Evolutionary conservation across 108 stramenopile species (phyloP).

Genomic region (Skeletonema potamos): DNA sequence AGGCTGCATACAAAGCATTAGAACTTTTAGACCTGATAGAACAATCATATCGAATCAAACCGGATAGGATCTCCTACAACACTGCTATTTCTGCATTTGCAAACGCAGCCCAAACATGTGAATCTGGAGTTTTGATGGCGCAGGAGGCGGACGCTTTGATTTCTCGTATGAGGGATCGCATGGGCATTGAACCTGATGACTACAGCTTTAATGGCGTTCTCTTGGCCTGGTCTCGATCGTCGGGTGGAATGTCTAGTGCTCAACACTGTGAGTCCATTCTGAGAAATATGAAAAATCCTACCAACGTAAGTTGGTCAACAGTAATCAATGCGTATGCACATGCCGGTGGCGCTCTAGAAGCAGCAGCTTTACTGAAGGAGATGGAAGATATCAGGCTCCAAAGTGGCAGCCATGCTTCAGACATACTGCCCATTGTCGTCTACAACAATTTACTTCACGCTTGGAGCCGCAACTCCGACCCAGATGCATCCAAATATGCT

Average conservation of each 20-base stretch:
- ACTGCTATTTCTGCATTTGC: constrained; percentile 42
- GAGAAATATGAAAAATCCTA: constrained; percentile 26
- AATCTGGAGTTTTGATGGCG: constrained; percentile 16
- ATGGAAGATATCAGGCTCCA: constrained; percentile 14
- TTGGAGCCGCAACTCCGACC: constrained; percentile 27
- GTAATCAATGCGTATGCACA: constrained; percentile 57
- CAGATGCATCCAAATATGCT: constrained; percentile 24
- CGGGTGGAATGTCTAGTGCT: constrained; percentile 27
- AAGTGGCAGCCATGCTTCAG: not conserved
- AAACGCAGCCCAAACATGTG: constrained; percentile 25
- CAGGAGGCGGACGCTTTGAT: constrained; percentile 14
- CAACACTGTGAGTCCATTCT: constrained; percentile 34
- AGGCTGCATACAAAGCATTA: constrained; percentile 30
- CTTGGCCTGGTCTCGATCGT: constrained; percentile 33
- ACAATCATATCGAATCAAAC: constrained; percentile 11
- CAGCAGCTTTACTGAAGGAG: constrained; percentile 27
- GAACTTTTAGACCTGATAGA: constrained; percentile 22
- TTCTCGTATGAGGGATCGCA: constrained; percentile 13
- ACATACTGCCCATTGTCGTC: constrained; percentile 13
- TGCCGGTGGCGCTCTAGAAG: constrained; percentile 36
- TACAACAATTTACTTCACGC: constrained; percentile 42
- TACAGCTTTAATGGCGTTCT: constrained; percentile 42
- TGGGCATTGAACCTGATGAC: constrained; percentile 20
- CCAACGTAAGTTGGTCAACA: constrained; percentile 40
- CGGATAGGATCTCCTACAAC: constrained; percentile 38